Evolutionary conservation across 1,284 basidiomycete genomes (phyloP).

Genomic region (Ustilago vetiveriae): DNA sequence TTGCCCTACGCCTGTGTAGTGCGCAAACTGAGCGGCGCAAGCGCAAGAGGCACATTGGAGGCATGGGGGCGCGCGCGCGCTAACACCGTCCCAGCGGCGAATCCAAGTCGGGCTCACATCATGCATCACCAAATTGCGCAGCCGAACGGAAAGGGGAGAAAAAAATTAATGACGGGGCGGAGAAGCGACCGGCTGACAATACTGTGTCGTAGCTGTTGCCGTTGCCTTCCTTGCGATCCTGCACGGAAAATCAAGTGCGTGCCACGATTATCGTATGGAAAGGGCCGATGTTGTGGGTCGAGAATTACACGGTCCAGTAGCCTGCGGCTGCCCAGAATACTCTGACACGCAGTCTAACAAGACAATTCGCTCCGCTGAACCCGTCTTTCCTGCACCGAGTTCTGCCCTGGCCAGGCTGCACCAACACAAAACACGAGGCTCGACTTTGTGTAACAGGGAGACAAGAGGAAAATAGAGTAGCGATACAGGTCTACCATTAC

Average conservation of each 20-base stretch:
- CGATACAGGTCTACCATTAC: conserved; percentile 1
- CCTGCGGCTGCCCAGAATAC: not conserved
- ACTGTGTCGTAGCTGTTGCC: not conserved
- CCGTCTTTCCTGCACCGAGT: conserved; percentile 5
- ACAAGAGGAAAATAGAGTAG: not conserved
- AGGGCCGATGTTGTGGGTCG: not conserved
- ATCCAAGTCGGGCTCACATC: conserved; percentile 2
- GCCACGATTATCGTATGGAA: too few relatives aligned
- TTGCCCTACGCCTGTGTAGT: too few relatives aligned
- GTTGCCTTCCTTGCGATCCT: too few relatives aligned
- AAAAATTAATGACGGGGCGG: conserved; percentile 8
- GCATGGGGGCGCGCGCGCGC: not conserved
- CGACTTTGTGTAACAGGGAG: not conserved
- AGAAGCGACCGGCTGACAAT: not conserved
- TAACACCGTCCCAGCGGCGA: not conserved
- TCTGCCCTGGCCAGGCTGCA: too few relatives aligned
- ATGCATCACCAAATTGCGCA: conserved; percentile 12
- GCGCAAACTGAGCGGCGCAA: not conserved
- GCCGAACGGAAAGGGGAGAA: too few relatives aligned
- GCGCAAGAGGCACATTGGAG: not conserved
- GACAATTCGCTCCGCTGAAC: conserved; percentile 3
- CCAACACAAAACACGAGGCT: too few relatives aligned
- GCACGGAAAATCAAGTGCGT: conserved; percentile 6
- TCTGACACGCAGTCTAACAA: conserved; percentile 7
- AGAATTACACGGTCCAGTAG: not conserved